A percentile compares a stretch with the other conserved stretches of the same genome.
Conservation (phyloP, 306 rosid genomes). For the Cucurbita maxima region DNA sequence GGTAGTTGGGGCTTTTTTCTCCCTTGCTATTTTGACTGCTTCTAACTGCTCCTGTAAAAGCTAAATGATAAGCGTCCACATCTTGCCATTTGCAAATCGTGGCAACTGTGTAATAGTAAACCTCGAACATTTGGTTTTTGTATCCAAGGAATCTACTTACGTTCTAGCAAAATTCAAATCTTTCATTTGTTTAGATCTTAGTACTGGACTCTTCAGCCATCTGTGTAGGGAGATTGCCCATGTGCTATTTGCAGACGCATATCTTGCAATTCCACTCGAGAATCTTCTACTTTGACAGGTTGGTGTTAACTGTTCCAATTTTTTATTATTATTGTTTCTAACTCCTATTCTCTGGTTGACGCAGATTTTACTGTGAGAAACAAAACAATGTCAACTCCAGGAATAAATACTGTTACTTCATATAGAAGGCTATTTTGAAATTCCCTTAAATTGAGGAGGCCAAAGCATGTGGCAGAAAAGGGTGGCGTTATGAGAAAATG, state of each 20-base stretch:
- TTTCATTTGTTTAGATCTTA: not conserved
- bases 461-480: not conserved
- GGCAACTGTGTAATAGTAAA: not conserved
- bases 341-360: not conserved
- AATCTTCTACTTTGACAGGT: not conserved
- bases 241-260: not conserved
- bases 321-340: not conserved
- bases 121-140: not conserved
- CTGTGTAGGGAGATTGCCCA: not conserved
- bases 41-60: constrained; percentile 32
- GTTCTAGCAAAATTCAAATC: not conserved
- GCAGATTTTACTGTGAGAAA: not conserved
- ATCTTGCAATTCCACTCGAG: not conserved
- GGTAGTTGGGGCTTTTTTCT: constrained; percentile 9
- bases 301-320: not conserved
- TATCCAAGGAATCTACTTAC: not conserved
- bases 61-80: constrained; percentile 16
- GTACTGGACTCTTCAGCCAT: not conserved
- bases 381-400: not conserved
- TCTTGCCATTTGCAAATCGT: constrained; percentile 14
- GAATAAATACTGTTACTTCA: not conserved
- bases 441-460: not conserved
- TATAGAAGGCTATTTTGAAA: not conserved
- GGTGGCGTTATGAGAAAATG: not conserved
- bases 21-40: constrained; percentile 15